A percentile compares a stretch with the other conserved stretches of the same genome.
Evolutionary conservation across 495 filamentous ascomycete species (phyloP).

Genomic region (Trichoderma parareesei): DNA sequence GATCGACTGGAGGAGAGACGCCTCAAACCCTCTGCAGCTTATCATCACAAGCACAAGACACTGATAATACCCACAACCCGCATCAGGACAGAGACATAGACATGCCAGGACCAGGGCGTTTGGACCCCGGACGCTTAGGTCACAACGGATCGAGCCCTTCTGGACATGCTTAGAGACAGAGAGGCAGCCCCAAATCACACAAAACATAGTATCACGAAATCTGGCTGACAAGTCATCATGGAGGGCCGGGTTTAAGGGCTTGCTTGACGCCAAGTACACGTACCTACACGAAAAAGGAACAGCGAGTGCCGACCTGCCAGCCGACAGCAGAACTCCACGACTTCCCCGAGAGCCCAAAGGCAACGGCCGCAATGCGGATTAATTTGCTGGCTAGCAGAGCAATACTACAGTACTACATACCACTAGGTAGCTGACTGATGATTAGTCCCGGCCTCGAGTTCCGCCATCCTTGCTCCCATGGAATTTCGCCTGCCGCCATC

Average conservation of each 20-base stretch:
- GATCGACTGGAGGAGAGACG: background rate
- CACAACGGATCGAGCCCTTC: background rate
- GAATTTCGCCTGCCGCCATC: background rate
- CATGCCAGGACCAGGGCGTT: background rate
- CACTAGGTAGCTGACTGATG: background rate
- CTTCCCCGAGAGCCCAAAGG: background rate
- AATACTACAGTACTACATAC: no score
- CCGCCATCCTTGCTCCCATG: slow-evolving; percentile 5
- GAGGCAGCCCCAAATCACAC: background rate
- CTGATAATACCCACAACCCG: background rate
- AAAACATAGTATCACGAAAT: background rate
- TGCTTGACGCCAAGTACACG: background rate
- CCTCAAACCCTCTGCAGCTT: background rate
- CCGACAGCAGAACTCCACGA: background rate
- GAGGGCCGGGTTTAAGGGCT: background rate
- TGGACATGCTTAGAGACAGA: background rate
- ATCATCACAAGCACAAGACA: background rate
- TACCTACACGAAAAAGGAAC: background rate
- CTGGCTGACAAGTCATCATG: background rate
- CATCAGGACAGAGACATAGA: background rate
- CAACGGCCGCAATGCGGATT: slow-evolving; percentile 3
- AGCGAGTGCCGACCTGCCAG: slow-evolving; percentile 3
- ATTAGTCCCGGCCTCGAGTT: background rate
- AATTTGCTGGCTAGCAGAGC: background rate
- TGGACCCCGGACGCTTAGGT: background rate